These are phyloP conservation scores for Penicillium paneum DNA, from an alignment of 2,329 filamentous ascomycete species.

Conservation along the genomic window DNA sequence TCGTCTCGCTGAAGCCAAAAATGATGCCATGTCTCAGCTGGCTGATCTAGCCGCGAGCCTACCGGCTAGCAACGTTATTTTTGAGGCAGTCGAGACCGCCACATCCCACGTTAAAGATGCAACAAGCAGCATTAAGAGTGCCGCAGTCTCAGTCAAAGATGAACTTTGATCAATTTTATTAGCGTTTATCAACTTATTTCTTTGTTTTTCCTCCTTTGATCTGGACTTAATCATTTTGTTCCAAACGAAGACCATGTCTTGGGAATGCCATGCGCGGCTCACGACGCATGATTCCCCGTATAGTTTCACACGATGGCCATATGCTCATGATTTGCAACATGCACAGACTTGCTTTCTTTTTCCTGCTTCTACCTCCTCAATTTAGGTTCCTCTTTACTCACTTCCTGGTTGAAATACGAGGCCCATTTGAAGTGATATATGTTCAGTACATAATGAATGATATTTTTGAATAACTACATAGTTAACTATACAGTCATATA, in stretches of 20 bases:
- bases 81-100: slow-evolving; percentile 36
- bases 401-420: slow-evolving; percentile 6
- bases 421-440: slow-evolving; percentile 9
- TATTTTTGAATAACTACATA: no score
- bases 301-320: slow-evolving; percentile 31
- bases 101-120: slow-evolving; percentile 45
- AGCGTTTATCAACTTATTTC: slow-evolving; percentile 1
- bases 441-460: slow-evolving; percentile 17
- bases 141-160: slow-evolving; percentile 18
- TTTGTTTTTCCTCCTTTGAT: slow-evolving; percentile 10
- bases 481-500: no score
- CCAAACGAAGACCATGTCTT: slow-evolving; percentile 5
- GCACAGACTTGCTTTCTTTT: slow-evolving; percentile 25
- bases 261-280: slow-evolving; percentile 16
- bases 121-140: slow-evolving; percentile 50
- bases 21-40: slow-evolving; percentile 31
- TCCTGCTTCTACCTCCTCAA: slow-evolving; percentile 8
- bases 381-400: slow-evolving; percentile 4
- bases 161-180: slow-evolving; percentile 21
- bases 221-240: slow-evolving; percentile 3
- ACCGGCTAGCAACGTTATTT: slow-evolving; percentile 31
- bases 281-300: slow-evolving; percentile 35
- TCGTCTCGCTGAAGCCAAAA: slow-evolving; percentile 32
- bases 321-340: slow-evolving; percentile 22
- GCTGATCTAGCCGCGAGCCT: slow-evolving; percentile 30